Evolutionary conservation across 2,329 filamentous ascomycete species (phyloP), one percentile per base, ranked within the genome.

Genomic region (Aphanoascus verrucosus): DNA sequence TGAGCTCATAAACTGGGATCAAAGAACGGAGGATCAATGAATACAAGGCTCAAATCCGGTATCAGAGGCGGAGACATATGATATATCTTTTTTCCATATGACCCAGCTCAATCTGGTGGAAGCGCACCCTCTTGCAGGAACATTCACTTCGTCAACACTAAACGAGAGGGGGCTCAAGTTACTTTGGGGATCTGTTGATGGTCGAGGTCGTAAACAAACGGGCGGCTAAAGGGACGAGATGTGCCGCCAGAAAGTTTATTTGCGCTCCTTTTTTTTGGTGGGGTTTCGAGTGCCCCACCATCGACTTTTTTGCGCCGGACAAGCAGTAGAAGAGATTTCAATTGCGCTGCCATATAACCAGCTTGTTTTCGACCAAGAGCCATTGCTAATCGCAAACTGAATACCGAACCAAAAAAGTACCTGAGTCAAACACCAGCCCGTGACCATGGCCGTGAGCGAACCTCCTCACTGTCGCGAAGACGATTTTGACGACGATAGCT

Each of bases 401-500:
- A 3, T 28, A n/a, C 23, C 23, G 7, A 28, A 7, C 7, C 23
- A 28, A 7, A 28, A 28, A 28, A 28, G 7, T 3, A 3, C 3
- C 7, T 28, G 23, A 28, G 7, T 7, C 7, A 28, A 28, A 28
- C 23, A 7, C 23, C 23, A 28, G 23, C 23, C 23, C 23, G 2
- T 40, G 6, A 37, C n/a, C 38, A 50, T 42, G 48, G 15, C 38
- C 1, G 23, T 20, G n/a, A 11, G 41, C 2, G 32, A 32, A 19
- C 41, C 32, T 8, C 17, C 41, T n/a, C 11, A 46, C 20, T 34
- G 37, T 32, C 20, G 9, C 20, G 15, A 28, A 32, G 20, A 46
- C 9, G 28, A 46, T 9, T 8, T 46, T 31, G 35, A 52, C 11
- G 42, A 44, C 23, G 56, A 62, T 43, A 49, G 43, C 20, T 57